Percentiles rank a stretch among this genome's conserved stretches.
Conservation (phyloP, 2,329 filamentous ascomycete genomes). For the Furcasterigmium furcatum region DNA sequence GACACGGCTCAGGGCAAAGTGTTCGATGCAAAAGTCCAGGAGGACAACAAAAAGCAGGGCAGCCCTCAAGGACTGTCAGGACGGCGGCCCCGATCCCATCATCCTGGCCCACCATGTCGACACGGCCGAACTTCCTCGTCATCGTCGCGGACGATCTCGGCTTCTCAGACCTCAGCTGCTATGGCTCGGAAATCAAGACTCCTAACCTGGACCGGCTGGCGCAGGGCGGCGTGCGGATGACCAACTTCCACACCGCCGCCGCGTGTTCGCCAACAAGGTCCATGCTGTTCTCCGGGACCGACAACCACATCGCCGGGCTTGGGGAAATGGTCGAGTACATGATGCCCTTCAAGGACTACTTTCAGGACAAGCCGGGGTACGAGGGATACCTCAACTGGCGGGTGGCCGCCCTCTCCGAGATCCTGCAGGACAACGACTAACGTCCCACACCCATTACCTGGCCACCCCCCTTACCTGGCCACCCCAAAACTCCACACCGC, state of each 20-base stretch:
- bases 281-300: conserved; percentile 59
- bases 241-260: conserved; percentile 55
- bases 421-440: conserved; percentile 25
- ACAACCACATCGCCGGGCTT: conserved; percentile 50
- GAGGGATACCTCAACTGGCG: conserved; percentile 24
- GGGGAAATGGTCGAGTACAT: conserved; percentile 47
- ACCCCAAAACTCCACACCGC: too few species aligned
- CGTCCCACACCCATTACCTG: too few species aligned
- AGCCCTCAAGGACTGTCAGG: too few species aligned
- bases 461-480: too few species aligned
- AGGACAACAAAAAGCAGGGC: too few species aligned
- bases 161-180: conserved; percentile 24
- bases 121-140: conserved; percentile 27
- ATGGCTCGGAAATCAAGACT: conserved; percentile 26
- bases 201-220: conserved; percentile 34
- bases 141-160: conserved; percentile 30
- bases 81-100: too few species aligned
- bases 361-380: too few species aligned
- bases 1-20: too few species aligned
- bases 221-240: conserved; percentile 46
- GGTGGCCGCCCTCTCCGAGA: conserved; percentile 22
- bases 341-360: conserved; percentile 1
- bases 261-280: conserved; percentile 55
- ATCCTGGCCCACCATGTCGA: too few species aligned
- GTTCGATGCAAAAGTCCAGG: too few species aligned